Evolutionary conservation across 2,329 filamentous ascomycete genomes (phyloP), one percentile per base, ranked within the genome.

Genomic region (Emericellopsis atlantica): DNA sequence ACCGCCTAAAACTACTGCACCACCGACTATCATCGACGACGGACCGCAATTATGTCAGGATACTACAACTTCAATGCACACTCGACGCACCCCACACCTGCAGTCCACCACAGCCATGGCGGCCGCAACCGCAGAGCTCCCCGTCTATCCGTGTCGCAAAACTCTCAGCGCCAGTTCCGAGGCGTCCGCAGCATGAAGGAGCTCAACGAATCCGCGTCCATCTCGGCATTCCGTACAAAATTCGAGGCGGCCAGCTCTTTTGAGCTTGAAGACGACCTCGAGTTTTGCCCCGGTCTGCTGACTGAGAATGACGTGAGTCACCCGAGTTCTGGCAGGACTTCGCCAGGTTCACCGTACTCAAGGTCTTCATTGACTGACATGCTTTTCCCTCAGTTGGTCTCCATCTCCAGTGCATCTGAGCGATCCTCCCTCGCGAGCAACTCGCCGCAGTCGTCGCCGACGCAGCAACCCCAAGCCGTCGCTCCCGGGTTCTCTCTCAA

Each of bases 201-300:
- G 60, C 67, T 87, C 48, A 79, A 79, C 52, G 88, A 94, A 61
- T 73, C 81, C n/a, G 78, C 79, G 16, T 76, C 80, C 39, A 70
- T 93, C 45, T 74, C 75, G 45, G 78, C 80, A 47, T 95, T 94
- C 68, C 84, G 90, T 51, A 78, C 78, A 50, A 81, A 88, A 56
- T 94, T 94, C 52, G 89, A 96, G 66, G 84, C 87, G 48, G 87
- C 85, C 44, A 79, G 88, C 44, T 95, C 89, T 9, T 96, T 96
- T 56, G 90, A 96, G 52, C 74, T 96, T 46, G 90, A 95, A 56
- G 90, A 96, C 59, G 90, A 96, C 60, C 74, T 95, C 66, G 83
- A 95, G 62, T 96, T 96, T 64, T 95, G 89, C 65, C 90, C 90
- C 47, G 80, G 82, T 59, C 75, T 96, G 51, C 70, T 96, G 67